Conservation (phyloP, 139 green algal genomes). For the Astrephomene gubernaculifera region DNA sequence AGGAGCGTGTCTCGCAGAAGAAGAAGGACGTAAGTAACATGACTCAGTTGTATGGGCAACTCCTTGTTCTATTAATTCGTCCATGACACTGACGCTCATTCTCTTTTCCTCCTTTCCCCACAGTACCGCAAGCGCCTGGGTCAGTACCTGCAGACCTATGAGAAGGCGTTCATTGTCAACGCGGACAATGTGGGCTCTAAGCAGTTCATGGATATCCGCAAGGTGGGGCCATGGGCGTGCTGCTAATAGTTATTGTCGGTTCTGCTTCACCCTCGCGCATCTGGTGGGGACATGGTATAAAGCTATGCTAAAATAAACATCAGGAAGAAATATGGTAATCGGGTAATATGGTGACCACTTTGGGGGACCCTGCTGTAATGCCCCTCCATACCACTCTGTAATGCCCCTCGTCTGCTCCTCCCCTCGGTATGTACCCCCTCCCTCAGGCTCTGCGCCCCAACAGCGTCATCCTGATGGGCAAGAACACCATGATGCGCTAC, state of each 20-base stretch:
- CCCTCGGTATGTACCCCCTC: too few species aligned
- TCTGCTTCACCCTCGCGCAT: too few species aligned
- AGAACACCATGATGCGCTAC: slow-evolving; percentile 99
- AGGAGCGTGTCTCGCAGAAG: slow-evolving; percentile 41
- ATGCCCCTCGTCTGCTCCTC: too few species aligned
- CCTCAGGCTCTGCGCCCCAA: slow-evolving; percentile 87
- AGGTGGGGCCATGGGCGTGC: slow-evolving; percentile 61
- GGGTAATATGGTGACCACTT: too few species aligned
- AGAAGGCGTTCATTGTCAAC: slow-evolving; percentile 93
- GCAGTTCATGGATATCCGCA: slow-evolving; percentile 98
- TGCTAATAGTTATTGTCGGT: too few species aligned
- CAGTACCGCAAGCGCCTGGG: slow-evolving; percentile 92
- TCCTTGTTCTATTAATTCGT: not conserved
- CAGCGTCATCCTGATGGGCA: slow-evolving; percentile 97
- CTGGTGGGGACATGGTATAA: too few species aligned
- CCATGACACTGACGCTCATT: too few species aligned
- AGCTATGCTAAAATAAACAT: too few species aligned
- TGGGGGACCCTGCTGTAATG: too few species aligned
- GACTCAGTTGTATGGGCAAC: too few species aligned
- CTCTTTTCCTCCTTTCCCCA: slow-evolving; percentile 1
- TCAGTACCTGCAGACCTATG: slow-evolving; percentile 84
- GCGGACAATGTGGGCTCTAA: slow-evolving; percentile 99
- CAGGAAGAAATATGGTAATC: too few species aligned
- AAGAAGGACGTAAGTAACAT: slow-evolving; percentile 46
- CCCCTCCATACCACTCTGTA: too few species aligned